These are phyloP conservation scores for Saccharomycopsis sp. DNA, from an alignment of 805 yeast species.

Conservation along the genomic window DNA sequence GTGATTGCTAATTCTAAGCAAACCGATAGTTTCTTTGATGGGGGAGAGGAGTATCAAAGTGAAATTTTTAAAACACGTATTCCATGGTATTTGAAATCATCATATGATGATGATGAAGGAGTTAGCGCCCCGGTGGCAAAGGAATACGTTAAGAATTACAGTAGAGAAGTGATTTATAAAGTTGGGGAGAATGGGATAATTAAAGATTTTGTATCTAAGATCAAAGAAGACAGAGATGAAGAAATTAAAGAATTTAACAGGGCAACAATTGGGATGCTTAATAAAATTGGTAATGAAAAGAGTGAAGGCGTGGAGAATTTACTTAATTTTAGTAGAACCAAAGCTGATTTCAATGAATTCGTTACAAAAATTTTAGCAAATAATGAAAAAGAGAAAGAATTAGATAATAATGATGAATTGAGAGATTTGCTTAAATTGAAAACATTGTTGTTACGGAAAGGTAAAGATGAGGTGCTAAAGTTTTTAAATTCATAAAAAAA, in stretches of 20 bases:
- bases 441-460: slow-evolving; percentile 58
- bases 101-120: slow-evolving; percentile 25
- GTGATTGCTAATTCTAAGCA: slow-evolving; percentile 45
- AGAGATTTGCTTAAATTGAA: slow-evolving; percentile 49
- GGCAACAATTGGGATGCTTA: slow-evolving; percentile 23
- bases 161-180: slow-evolving; percentile 37
- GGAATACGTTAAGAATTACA: slow-evolving; percentile 7
- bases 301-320: slow-evolving; percentile 16
- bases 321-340: slow-evolving; percentile 19
- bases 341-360: not conserved
- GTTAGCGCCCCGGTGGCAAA: slow-evolving; percentile 11
- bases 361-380: slow-evolving; percentile 1
- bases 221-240: slow-evolving; percentile 30
- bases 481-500: slow-evolving; percentile 36
- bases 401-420: slow-evolving; percentile 32
- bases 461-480: slow-evolving; percentile 54
- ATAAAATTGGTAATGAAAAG: not conserved
- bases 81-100: slow-evolving; percentile 32
- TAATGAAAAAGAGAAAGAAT: not conserved
- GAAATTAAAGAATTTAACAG: slow-evolving; percentile 31
- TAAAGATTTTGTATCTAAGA: slow-evolving; percentile 58
- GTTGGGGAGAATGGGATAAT: slow-evolving; percentile 63
- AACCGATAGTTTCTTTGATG: slow-evolving; percentile 25
- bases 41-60: too few species aligned
- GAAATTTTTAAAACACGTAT: slow-evolving; percentile 27